Evolutionary conservation across 1,284 basidiomycete genomes (phyloP).

Genomic region (Ustilago hordei): DNA sequence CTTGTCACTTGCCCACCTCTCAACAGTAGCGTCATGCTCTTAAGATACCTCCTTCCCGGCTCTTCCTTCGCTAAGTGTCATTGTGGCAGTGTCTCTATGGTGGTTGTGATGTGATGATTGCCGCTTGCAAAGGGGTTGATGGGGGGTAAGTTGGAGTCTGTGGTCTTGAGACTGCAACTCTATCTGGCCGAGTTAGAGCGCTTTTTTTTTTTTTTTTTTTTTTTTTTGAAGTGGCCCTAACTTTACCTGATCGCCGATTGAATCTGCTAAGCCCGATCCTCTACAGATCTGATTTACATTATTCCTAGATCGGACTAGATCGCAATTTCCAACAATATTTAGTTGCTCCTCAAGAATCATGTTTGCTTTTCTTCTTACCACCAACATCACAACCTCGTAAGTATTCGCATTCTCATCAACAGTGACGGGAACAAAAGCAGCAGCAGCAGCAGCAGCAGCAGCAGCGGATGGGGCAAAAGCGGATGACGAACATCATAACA

Average conservation of each 20-base stretch:
- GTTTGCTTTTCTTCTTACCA: conserved; percentile 5
- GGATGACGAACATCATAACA: conserved; percentile 38
- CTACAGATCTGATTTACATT: no score
- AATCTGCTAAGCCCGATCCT: no score
- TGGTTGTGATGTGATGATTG: neutral
- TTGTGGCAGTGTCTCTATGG: neutral
- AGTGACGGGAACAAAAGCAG: neutral
- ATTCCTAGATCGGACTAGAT: no score
- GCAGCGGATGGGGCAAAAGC: conserved; percentile 9
- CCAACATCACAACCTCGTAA: conserved; percentile 21
- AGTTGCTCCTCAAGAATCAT: neutral
- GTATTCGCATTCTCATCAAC: neutral
- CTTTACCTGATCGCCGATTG: no score
- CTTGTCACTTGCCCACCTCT: conserved; percentile 59
- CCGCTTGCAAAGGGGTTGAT: no score
- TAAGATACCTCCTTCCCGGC: conserved; percentile 28
- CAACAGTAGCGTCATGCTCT: conserved; percentile 57
- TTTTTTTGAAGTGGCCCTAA: no score
- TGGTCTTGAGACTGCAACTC: no score
- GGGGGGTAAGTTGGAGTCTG: no score
- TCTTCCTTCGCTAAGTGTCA: conserved; percentile 19
- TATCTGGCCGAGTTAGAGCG: no score
- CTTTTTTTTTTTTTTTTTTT: no score
- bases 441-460: neutral
- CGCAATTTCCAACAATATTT: no score